Evolutionary conservation across 805 yeast species (phyloP), one percentile per base, ranked within the genome.

Genomic region (Starmerella geochares): DNA sequence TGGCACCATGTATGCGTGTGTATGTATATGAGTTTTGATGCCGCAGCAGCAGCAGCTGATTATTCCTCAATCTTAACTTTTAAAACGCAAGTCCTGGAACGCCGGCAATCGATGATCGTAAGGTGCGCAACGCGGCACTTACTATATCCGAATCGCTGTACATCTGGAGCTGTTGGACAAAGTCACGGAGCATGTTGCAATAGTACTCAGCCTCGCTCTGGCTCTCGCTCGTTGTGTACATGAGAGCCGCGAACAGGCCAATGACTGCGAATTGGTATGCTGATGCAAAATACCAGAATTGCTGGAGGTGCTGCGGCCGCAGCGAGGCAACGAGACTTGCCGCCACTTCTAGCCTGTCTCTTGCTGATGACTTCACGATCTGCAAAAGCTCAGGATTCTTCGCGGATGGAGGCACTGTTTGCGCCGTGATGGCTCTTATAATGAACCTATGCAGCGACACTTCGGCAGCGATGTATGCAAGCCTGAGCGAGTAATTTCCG

Each of bases 391-490:
- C 83, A 9, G 66, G 67, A 6, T 82, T 77, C 0, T 78, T 64
- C 24, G 68, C 68, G 6, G 63, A 52, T 20, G 40, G 24, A 56
- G 61, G 19, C 13, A 42, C 28, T 72, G 72, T 7, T 17, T 37
- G 42, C 58, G 57, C 48, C 46, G 53, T 38, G 19, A 54, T 24
- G 16, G 50, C 56, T 11, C 65, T 51, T 31, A 67, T 64, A 20
- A 67, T 67, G 25, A 65, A 57, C n/a, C 96, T 69, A 64, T 88
- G 96, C 21, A 88, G 69, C 0, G 92, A 83, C 33, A 88, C 77
- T 62, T 88, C 97, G 0, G 94, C 83, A 0, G 94, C 90, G 67
- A 87, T 84, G 64, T 88, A 88, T 1, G 94, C 83, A 42, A 88
- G 66, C 50, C 87, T 94, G 46, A 88, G 68, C 62, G 82, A 81